A percentile compares a stretch with the other conserved stretches of the same genome.
phyloP scores from a whole-genome alignment of 108 stramenopile genomes.

The Pseudonitzschia multiseries region DNA sequence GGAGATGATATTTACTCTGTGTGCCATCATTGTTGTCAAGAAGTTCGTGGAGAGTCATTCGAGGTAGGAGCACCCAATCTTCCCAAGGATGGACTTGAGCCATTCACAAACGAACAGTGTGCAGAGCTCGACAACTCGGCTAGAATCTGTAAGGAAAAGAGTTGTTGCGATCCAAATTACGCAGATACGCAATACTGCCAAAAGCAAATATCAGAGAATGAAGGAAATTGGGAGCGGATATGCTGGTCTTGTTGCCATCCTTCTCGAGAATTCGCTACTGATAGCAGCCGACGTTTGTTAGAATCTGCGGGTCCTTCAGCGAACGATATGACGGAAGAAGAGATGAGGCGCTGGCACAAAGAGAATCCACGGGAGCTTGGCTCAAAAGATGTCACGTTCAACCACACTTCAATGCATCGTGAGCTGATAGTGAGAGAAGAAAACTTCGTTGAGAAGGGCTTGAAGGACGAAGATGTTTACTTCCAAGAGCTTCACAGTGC shows the following conservation, averaged over 20 bases:
- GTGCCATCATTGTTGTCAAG: constrained; percentile 35
- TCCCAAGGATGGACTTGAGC: constrained; percentile 10
- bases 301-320: background rate
- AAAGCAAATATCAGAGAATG: constrained; percentile 6
- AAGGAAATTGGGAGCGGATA: constrained; percentile 29
- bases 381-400: constrained; percentile 3
- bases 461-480: constrained; percentile 38
- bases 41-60: constrained; percentile 15
- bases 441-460: constrained; percentile 28
- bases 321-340: background rate
- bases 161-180: constrained; percentile 30
- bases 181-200: constrained; percentile 15
- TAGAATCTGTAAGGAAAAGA: constrained; percentile 22
- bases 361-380: constrained; percentile 4
- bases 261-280: constrained; percentile 18
- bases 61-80: constrained; percentile 23
- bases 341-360: constrained; percentile 14
- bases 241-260: constrained; percentile 41
- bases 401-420: constrained; percentile 5
- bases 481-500: constrained; percentile 27
- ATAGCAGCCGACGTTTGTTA: background rate
- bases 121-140: constrained; percentile 6
- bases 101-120: constrained; percentile 24
- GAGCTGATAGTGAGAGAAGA: constrained; percentile 35
- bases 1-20: constrained; percentile 29